Conservation (phyloP, 1,284 basidiomycete genomes). For the Ganoderma multipileum region DNA sequence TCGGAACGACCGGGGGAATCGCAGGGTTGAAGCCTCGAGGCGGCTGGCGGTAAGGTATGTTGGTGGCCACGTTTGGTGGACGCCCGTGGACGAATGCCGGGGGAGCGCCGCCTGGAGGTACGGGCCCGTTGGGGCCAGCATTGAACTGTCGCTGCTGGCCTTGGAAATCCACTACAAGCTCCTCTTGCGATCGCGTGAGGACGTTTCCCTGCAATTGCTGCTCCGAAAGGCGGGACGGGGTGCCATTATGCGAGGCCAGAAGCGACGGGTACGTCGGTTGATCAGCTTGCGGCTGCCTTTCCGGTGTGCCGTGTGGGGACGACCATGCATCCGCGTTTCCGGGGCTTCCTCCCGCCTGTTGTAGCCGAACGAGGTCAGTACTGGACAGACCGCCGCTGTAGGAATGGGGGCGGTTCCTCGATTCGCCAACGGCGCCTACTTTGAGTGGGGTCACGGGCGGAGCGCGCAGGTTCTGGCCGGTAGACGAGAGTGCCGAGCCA, state of each 20-base stretch:
- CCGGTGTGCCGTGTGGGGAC: constrained; percentile 40
- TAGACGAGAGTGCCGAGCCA: constrained; percentile 58
- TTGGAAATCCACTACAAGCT: constrained; percentile 64
- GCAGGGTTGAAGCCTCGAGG: constrained; percentile 59
- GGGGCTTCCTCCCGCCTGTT: constrained; percentile 64
- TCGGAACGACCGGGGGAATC: constrained; percentile 52
- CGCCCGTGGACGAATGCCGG: constrained; percentile 56
- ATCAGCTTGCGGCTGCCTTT: constrained; percentile 48
- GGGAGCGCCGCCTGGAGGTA: constrained; percentile 24
- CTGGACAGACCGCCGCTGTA: constrained; percentile 78
- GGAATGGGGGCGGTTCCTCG: constrained; percentile 78
- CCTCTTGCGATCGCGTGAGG: constrained; percentile 52
- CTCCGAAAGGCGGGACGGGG: constrained; percentile 49
- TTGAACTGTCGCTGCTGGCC: constrained; percentile 62
- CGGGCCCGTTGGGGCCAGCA: constrained; percentile 34
- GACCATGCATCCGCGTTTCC: constrained; percentile 39
- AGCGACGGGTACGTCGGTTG: constrained; percentile 79
- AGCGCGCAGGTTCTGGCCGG: constrained; percentile 61
- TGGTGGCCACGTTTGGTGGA: constrained; percentile 51
- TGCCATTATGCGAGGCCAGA: constrained; percentile 46
- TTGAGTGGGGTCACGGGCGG: constrained; percentile 59
- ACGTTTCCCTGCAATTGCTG: constrained; percentile 37
- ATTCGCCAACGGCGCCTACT: constrained; percentile 55
- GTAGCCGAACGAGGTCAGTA: constrained; percentile 74
- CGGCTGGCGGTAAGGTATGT: constrained; percentile 61